These are phyloP conservation scores for Sarcocystis neurona DNA, from an alignment of 169 alveolate species.

Conservation along the genomic window DNA sequence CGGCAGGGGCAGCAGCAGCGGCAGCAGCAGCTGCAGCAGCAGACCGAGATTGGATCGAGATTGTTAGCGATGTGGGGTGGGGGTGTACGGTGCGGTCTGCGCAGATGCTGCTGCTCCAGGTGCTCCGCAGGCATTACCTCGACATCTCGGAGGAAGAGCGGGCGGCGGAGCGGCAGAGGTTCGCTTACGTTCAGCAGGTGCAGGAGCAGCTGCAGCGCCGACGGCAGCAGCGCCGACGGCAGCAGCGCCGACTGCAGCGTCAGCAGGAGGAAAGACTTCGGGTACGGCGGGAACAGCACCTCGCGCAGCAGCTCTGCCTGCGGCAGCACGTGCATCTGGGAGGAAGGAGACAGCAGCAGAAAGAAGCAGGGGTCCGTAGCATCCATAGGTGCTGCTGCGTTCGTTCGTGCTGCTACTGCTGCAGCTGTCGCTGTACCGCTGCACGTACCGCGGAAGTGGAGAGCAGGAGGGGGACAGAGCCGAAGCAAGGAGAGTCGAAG, in stretches of 20 bases:
- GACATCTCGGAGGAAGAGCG: neutral
- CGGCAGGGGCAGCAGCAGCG: neutral
- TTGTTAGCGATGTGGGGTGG: constrained; percentile 58
- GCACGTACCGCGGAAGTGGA: no score
- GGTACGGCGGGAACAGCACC: neutral
- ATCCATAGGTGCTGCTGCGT: constrained; percentile 43
- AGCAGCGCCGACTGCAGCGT: neutral
- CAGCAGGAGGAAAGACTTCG: neutral
- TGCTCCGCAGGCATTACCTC: constrained; percentile 19
- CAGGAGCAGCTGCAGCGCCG: neutral
- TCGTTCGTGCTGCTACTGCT: no score
- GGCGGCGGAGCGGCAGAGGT: neutral
- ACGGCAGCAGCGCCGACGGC: neutral
- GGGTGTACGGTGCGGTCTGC: constrained; percentile 57
- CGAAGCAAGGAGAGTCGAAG: no score
- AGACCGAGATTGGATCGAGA: constrained; percentile 47
- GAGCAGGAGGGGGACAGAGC: no score
- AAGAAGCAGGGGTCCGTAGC: no score
- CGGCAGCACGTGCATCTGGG: no score
- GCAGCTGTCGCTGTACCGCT: no score
- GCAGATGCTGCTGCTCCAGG: constrained; percentile 55
- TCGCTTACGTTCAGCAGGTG: neutral
- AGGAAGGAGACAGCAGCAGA: no score
- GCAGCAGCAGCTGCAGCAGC: neutral
- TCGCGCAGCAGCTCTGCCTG: no score